Evolutionary conservation across 2,329 filamentous ascomycete species (phyloP).

Genomic region (Penicillium hesseltinei): DNA sequence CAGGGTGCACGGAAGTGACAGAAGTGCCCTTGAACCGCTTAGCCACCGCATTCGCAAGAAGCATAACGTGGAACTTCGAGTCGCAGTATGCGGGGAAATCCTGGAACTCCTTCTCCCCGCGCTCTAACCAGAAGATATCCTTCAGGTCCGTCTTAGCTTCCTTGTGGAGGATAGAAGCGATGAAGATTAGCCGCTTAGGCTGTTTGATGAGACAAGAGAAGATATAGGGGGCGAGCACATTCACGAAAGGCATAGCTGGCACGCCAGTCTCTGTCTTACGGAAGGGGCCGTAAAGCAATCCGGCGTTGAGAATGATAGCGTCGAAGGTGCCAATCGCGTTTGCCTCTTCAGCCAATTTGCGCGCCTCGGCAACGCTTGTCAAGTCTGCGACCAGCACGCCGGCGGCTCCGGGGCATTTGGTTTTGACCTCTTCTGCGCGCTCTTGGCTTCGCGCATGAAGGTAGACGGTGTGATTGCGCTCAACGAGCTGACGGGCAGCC

Average conservation of each 20-base stretch:
- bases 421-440: slow-evolving; percentile 50
- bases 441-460: slow-evolving; percentile 56
- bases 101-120: slow-evolving; percentile 35
- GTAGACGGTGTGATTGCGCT: slow-evolving; percentile 53
- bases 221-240: slow-evolving; percentile 57
- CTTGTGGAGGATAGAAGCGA: slow-evolving; percentile 53
- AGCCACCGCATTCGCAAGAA: slow-evolving; percentile 55
- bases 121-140: slow-evolving; percentile 41
- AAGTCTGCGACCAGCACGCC: slow-evolving; percentile 54
- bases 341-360: slow-evolving; percentile 50
- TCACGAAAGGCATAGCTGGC: slow-evolving; percentile 52
- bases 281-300: slow-evolving; percentile 45
- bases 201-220: slow-evolving; percentile 50
- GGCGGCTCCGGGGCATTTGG: slow-evolving; percentile 50
- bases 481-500: slow-evolving; percentile 51
- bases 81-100: slow-evolving; percentile 50
- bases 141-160: slow-evolving; percentile 44
- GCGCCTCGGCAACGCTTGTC: slow-evolving; percentile 49
- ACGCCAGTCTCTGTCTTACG: slow-evolving; percentile 44
- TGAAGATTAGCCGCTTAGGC: slow-evolving; percentile 53
- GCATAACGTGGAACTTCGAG: slow-evolving; percentile 56
- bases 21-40: slow-evolving; percentile 45
- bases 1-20: slow-evolving; percentile 50
- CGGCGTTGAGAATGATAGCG: slow-evolving; percentile 58
- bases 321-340: slow-evolving; percentile 54